A percentile compares a stretch with the other conserved stretches of the same genome.
phyloP scores from a whole-genome alignment of 2,329 filamentous ascomycete species.

The Chaetomiaceae sp. region DNA sequence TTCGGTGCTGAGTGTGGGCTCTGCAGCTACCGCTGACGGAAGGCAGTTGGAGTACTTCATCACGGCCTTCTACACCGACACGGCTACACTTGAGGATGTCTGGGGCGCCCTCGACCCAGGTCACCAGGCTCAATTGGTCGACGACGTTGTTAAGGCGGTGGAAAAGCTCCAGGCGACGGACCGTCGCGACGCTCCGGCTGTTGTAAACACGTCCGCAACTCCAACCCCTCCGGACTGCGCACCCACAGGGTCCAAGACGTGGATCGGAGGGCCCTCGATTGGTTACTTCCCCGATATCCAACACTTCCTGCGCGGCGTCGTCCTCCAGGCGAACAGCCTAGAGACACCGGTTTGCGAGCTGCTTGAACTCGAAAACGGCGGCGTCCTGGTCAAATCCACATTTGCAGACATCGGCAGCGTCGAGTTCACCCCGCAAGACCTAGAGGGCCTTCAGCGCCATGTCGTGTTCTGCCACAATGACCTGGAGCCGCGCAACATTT shows the following conservation, averaged over 20 bases:
- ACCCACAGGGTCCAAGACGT: not conserved
- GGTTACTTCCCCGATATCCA: not conserved
- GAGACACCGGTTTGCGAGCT: not conserved
- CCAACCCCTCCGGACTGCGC: not conserved
- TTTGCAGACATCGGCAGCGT: not conserved
- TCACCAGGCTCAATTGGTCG: not conserved
- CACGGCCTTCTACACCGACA: not conserved
- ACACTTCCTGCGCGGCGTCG: not conserved
- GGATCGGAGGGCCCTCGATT: not conserved
- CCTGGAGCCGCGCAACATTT: slow-evolving; percentile 7
- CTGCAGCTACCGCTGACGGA: not conserved
- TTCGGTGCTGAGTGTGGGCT: not conserved
- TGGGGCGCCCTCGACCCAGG: not conserved
- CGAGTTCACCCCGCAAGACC: not conserved
- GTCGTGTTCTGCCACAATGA: slow-evolving; percentile 9
- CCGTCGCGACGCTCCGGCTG: too few species aligned
- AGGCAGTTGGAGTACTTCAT: slow-evolving; percentile 1
- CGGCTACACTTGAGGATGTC: not conserved
- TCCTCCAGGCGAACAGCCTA: not conserved
- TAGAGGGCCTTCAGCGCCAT: not conserved
- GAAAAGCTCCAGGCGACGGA: not conserved
- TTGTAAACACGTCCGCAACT: too few species aligned
- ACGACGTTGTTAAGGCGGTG: not conserved
- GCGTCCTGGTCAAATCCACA: not conserved
- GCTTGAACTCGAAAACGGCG: not conserved